Evolutionary conservation across 805 yeast species (phyloP).

Genomic region (Blastobotrys americana): DNA sequence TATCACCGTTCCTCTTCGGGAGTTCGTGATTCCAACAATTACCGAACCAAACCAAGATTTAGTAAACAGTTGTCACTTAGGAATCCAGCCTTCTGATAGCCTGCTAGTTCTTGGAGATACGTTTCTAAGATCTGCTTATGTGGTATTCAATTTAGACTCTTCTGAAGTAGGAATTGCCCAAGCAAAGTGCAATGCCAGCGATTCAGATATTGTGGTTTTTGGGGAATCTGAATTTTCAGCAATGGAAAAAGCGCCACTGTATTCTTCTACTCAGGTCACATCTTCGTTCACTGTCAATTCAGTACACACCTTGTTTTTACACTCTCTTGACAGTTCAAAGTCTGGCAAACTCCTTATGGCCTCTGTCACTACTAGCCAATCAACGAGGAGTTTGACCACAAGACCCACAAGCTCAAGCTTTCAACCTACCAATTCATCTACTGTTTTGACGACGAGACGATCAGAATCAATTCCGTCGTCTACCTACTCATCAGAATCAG

Average conservation of each 20-base stretch:
- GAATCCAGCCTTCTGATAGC: neutral
- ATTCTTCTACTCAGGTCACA: slow-evolving; percentile 1
- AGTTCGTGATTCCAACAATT: slow-evolving; percentile 15
- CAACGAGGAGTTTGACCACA: no score
- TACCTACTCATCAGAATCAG: no score
- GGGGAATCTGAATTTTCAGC: neutral
- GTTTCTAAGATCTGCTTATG: slow-evolving; percentile 55
- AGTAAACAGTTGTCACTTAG: neutral
- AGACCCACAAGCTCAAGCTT: no score
- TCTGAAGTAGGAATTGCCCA: slow-evolving; percentile 49
- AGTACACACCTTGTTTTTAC: neutral
- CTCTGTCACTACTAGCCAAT: no score
- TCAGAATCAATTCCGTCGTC: no score
- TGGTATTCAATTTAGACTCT: slow-evolving; percentile 59
- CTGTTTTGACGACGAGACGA: no score
- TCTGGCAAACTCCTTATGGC: no score
- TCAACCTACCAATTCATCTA: no score
- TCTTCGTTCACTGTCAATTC: neutral
- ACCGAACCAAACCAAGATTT: neutral
- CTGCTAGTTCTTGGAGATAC: slow-evolving; percentile 51
- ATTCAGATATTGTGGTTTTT: slow-evolving; percentile 25
- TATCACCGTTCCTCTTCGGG: slow-evolving; percentile 22
- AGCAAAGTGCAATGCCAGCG: slow-evolving; percentile 22
- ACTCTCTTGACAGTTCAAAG: neutral
- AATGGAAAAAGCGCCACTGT: neutral